Evolutionary conservation across 2,329 filamentous ascomycete species (phyloP), one percentile per base, ranked within the genome.

Genomic region (Colletotrichum plurivorum): DNA sequence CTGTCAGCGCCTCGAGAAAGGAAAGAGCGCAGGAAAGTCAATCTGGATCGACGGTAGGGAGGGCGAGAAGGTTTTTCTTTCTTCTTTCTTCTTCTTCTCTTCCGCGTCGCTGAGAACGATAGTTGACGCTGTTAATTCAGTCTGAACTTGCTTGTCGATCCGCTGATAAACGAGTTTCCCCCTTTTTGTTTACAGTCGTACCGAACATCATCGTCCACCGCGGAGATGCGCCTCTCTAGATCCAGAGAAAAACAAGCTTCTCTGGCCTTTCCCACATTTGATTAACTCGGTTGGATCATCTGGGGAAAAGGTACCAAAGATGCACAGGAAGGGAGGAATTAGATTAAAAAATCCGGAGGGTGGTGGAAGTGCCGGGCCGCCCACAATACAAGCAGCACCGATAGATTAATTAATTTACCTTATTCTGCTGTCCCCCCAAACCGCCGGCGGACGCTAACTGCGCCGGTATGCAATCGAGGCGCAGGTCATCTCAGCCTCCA

Each of bases 301-400:
- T 55, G 61, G 61, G 61, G 31, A 36, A 49, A 22, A 54, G 16
- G 25, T 25, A 45, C 45, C 31, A 49, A 43, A 49, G 27, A 31
- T 31, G 27, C 27, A 31, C 27, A 31, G n/a, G 36, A 25, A 25
- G 6, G 27, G 61, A 60, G 48, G 22, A 55, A 58, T 13, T 54
- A 43, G 43, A 69, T 69, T 56, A 55, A 69, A 69, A 31, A 31
- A 31, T 15, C 18, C 16, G 6, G 43, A 56, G 52, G 25, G 27
- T 9, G 31, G 31, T 36, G 8, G 2, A 18, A 12, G n/a, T 25
- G 22, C 53, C 13, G 36, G 18, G 31, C 15, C 66, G n/a, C 49
- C 66, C 66, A 66, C 66, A 51, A 58, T 55, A 60, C 67, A 69
- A 69, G 67, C 67, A 67, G 27, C 27, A 45, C 16, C 62, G 62